phyloP scores from a whole-genome alignment of 495 filamentous ascomycete genomes.

The Clavariopsis aquatica region DNA sequence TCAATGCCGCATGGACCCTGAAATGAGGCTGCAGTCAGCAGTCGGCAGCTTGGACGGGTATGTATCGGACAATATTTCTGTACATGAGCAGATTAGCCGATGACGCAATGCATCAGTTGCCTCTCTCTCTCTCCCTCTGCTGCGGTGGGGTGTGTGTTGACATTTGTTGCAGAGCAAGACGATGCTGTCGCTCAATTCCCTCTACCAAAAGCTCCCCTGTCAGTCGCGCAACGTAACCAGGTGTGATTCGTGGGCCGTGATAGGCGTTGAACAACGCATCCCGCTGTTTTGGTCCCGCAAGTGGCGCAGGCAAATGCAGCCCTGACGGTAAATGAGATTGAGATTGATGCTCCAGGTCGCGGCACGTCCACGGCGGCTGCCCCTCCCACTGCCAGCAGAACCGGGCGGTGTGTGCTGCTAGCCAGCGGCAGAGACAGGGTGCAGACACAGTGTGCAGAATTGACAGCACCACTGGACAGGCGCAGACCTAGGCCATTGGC shows the following conservation, averaged over 20 bases:
- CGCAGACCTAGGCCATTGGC: neutral
- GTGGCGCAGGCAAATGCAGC: constrained; percentile 9
- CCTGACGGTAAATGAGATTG: neutral
- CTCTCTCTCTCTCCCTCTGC: neutral
- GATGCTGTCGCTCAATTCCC: neutral
- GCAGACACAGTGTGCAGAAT: too few relatives aligned
- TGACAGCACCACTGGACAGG: neutral
- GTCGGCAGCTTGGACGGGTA: neutral
- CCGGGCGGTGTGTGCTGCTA: neutral
- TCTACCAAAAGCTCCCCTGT: neutral
- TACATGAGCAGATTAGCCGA: constrained; percentile 11
- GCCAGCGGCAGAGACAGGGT: neutral
- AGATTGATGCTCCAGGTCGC: neutral
- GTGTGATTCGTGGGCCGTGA: constrained; percentile 31
- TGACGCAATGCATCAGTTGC: constrained; percentile 14
- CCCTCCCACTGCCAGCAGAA: neutral
- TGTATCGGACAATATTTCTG: constrained; percentile 22
- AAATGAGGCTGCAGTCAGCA: constrained; percentile 11
- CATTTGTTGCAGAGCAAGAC: neutral
- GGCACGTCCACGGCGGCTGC: neutral
- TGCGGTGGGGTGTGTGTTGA: neutral
- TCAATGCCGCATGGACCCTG: neutral
- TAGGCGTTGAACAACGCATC: constrained; percentile 31
- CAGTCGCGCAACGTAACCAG: constrained; percentile 17
- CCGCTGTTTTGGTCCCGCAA: constrained; percentile 11